A percentile compares a stretch with the other conserved stretches of the same genome.
Conservation (phyloP, 179 eudicot species). For the Beta lomatogona region DNA sequence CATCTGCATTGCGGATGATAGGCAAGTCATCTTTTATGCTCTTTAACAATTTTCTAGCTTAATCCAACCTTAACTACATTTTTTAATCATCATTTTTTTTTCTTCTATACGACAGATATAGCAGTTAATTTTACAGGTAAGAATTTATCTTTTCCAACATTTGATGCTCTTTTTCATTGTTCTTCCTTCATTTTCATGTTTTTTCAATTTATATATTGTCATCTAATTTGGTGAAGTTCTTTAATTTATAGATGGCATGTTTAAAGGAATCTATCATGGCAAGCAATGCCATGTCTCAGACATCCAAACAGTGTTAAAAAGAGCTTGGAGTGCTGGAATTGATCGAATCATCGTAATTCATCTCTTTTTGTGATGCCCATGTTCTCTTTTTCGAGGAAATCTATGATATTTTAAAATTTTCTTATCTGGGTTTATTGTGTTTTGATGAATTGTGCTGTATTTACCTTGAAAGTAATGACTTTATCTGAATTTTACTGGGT, state of each 20-base stretch:
- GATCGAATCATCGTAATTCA: constrained; percentile 75
- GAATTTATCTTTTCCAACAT: constrained; percentile 28
- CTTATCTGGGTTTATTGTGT: constrained; percentile 3
- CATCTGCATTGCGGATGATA: constrained; percentile 57
- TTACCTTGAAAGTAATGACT: background rate
- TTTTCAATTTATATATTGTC: background rate
- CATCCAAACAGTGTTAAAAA: constrained; percentile 66
- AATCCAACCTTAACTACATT: background rate
- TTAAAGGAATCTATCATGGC: constrained; percentile 90
- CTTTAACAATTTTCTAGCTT: background rate
- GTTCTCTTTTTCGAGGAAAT: background rate
- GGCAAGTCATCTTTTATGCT: constrained; percentile 40
- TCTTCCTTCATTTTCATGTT: background rate
- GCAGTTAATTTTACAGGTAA: constrained; percentile 96
- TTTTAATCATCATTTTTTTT: background rate
- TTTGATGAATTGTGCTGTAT: background rate
- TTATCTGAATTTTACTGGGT: constrained; percentile 19
- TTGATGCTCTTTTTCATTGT: constrained; percentile 6
- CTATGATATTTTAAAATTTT: background rate
- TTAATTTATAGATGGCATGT: constrained; percentile 71
- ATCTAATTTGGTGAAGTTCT: background rate
- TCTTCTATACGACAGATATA: constrained; percentile 54
- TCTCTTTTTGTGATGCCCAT: background rate
- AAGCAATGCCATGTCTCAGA: constrained; percentile 82
- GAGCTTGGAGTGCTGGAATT: constrained; percentile 96